Conservation (phyloP, 2,329 filamentous ascomycete genomes). For the Aschersonia sp. region DNA sequence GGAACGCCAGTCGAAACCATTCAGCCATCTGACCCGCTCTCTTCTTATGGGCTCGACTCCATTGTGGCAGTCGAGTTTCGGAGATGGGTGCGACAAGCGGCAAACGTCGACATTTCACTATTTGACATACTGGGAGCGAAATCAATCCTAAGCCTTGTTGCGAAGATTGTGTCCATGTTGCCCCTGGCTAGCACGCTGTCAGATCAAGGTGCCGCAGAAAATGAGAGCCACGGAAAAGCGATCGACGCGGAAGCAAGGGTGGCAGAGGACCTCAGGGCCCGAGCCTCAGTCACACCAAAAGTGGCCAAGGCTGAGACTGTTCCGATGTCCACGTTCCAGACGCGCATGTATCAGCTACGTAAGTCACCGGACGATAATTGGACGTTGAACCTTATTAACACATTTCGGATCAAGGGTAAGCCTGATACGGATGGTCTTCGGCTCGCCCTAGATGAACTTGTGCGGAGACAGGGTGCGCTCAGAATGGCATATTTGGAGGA, state of each 20-base stretch:
- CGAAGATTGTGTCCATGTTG: background rate
- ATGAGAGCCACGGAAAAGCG: background rate
- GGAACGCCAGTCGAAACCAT: constrained; percentile 6
- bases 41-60: constrained; percentile 10
- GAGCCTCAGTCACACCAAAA: background rate
- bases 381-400: background rate
- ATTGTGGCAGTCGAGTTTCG: constrained; percentile 11
- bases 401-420: background rate
- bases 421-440: background rate
- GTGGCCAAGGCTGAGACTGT: background rate
- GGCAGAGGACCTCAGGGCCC: too few relatives aligned
- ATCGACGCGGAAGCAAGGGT: too few relatives aligned
- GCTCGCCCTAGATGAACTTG: background rate
- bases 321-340: background rate
- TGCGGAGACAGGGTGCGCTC: background rate
- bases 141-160: background rate
- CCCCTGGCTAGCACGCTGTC: background rate
- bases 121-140: background rate
- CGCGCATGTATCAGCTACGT: background rate
- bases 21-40: constrained; percentile 6
- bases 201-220: background rate
- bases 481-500: background rate
- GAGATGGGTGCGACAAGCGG: constrained; percentile 9
- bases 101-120: constrained; percentile 9
- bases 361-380: background rate